Evolutionary conservation across 2,329 filamentous ascomycete genomes (phyloP).

Genomic region (Ophiocordyceps robertsii): DNA sequence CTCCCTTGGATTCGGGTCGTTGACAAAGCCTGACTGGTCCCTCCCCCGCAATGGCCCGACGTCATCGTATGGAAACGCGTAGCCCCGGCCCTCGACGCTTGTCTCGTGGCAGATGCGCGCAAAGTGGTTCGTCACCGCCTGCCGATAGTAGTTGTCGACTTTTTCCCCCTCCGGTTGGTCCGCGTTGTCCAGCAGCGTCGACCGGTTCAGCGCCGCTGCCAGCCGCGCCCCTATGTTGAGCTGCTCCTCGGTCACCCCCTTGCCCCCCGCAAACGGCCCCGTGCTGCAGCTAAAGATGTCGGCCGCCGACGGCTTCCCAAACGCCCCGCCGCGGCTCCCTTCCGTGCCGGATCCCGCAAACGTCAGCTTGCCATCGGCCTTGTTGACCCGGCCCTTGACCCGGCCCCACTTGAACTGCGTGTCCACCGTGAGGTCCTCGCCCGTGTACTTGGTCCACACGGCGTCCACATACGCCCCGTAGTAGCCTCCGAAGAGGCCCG

Average conservation of each 20-base stretch:
- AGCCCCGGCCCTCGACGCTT: constrained; percentile 46
- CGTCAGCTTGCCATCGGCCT: constrained; percentile 19
- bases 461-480: constrained; percentile 34
- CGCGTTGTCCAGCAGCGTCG: constrained; percentile 45
- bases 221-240: constrained; percentile 60
- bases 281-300: constrained; percentile 40
- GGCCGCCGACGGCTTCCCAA: constrained; percentile 30
- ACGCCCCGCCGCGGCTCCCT: constrained; percentile 22
- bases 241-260: constrained; percentile 28
- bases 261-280: constrained; percentile 40
- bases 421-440: constrained; percentile 32
- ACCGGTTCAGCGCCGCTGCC: constrained; percentile 62
- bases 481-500: constrained; percentile 33
- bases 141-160: constrained; percentile 37
- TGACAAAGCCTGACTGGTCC: constrained; percentile 51
- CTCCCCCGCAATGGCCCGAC: constrained; percentile 38
- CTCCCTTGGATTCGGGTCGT: constrained; percentile 38
- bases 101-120: constrained; percentile 48
- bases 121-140: constrained; percentile 51
- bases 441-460: constrained; percentile 37
- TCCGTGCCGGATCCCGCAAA: constrained; percentile 15
- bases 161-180: constrained; percentile 38
- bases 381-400: constrained; percentile 27
- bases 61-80: constrained; percentile 62
- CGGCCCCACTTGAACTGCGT: constrained; percentile 40